Percentiles rank a stretch among this genome's conserved stretches.
These are phyloP conservation scores for Cucumis cinereus DNA, from an alignment of 306 rosid genomes.

Conservation along the genomic window DNA sequence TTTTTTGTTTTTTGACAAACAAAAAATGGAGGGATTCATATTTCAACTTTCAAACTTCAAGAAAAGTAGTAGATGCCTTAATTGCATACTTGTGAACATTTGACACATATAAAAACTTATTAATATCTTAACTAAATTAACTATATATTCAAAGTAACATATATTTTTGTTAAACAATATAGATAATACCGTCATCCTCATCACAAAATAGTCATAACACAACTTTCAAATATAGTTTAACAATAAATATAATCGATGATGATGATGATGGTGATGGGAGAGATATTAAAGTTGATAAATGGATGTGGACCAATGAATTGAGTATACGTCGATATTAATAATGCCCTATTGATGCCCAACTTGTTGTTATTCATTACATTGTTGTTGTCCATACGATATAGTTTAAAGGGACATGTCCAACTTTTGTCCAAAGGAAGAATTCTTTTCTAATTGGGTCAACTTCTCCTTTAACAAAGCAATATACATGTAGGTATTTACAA, in stretches of 20 bases:
- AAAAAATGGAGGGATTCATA: no score
- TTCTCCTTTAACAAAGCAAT: background rate
- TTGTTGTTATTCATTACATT: background rate
- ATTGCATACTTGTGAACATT: background rate
- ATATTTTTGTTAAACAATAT: background rate
- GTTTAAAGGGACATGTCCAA: background rate
- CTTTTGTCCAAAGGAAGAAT: background rate
- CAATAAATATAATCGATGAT: background rate
- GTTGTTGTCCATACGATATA: background rate
- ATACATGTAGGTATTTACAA: background rate
- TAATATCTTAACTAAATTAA: background rate
- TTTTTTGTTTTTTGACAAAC: no score
- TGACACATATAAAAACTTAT: background rate
- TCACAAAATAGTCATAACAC: background rate
- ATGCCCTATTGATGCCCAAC: background rate
- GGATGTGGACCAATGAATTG: background rate
- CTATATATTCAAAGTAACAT: background rate
- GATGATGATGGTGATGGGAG: background rate
- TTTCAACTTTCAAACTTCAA: background rate
- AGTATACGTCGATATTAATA: background rate
- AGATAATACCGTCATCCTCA: background rate
- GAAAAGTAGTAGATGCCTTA: background rate
- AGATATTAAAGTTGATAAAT: background rate
- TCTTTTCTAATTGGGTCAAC: background rate
- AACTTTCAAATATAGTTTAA: background rate